These are phyloP conservation scores for Verbascum thapsus DNA, from an alignment of 257 asterid genomes.

Conservation along the genomic window DNA sequence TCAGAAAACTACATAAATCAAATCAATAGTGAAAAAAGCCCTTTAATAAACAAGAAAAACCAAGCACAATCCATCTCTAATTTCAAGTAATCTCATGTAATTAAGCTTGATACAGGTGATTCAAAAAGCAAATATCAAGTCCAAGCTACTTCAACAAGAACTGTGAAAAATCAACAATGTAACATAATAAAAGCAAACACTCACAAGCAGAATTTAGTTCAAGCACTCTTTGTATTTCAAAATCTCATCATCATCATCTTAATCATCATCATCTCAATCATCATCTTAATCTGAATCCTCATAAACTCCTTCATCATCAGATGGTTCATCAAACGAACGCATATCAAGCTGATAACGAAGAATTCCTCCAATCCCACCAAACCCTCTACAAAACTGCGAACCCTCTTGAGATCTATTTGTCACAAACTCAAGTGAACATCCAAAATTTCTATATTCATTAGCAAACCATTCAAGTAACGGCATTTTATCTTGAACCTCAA, in stretches of 20 bases:
- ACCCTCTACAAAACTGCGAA: no score
- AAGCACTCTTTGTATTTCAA: not conserved
- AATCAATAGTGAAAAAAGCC: no score
- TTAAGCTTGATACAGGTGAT: not conserved
- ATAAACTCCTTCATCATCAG: slow-evolving; percentile 46
- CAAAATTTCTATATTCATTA: slow-evolving; percentile 56
- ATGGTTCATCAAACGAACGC: slow-evolving; percentile 55
- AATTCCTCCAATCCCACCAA: slow-evolving; percentile 65
- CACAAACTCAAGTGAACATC: slow-evolving; percentile 62
- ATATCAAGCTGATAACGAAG: slow-evolving; percentile 67
- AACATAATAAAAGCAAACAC: slow-evolving; percentile 26
- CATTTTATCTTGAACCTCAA: slow-evolving; percentile 61
- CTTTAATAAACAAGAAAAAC: no score
- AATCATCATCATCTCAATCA: no score
- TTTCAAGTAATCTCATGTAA: slow-evolving; percentile 14
- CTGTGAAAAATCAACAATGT: slow-evolving; percentile 20
- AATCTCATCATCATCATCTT: no score
- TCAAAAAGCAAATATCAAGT: slow-evolving; percentile 17
- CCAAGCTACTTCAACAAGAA: slow-evolving; percentile 23
- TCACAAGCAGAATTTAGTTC: slow-evolving; percentile 23
- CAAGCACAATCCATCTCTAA: no score
- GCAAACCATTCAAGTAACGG: slow-evolving; percentile 67
- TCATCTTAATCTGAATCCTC: slow-evolving; percentile 56
- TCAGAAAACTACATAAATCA: no score
- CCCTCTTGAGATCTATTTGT: slow-evolving; percentile 62